Percentiles rank a stretch among this genome's conserved stretches.
Evolutionary conservation across 257 asterid species (phyloP).

Genomic region (Solanum virginianum): DNA sequence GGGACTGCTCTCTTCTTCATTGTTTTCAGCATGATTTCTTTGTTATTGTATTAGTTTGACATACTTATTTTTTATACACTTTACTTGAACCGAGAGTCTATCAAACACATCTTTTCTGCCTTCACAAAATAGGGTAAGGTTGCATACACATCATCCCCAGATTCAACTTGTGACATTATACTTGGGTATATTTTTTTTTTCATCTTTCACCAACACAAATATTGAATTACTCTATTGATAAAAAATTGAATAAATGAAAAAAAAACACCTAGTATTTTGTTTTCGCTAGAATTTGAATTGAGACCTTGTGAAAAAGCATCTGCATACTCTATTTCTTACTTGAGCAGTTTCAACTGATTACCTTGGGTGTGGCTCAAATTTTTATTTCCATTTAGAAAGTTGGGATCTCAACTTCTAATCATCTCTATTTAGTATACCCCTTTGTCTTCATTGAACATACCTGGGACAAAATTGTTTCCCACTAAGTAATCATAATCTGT

Average conservation of each 20-base stretch:
- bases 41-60: neutral
- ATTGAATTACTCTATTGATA: neutral
- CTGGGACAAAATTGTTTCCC: neutral
- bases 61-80: neutral
- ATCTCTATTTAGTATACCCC: neutral
- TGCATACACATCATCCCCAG: rapidly evolving
- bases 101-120: neutral
- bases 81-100: neutral
- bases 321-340: neutral
- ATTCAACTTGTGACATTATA: rapidly evolving
- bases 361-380: neutral
- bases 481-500: neutral
- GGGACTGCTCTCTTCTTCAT: neutral
- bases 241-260: neutral
- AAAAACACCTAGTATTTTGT: neutral
- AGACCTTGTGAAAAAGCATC: neutral
- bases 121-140: neutral
- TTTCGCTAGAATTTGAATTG: no score
- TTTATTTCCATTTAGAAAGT: neutral
- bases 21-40: neutral
- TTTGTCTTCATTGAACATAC: neutral
- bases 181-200: neutral
- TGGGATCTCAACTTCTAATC: neutral
- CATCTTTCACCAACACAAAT: neutral
- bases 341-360: neutral